These are phyloP conservation scores for Pistacia integerrima DNA, from an alignment of 345 rosid species.

Conservation along the genomic window DNA sequence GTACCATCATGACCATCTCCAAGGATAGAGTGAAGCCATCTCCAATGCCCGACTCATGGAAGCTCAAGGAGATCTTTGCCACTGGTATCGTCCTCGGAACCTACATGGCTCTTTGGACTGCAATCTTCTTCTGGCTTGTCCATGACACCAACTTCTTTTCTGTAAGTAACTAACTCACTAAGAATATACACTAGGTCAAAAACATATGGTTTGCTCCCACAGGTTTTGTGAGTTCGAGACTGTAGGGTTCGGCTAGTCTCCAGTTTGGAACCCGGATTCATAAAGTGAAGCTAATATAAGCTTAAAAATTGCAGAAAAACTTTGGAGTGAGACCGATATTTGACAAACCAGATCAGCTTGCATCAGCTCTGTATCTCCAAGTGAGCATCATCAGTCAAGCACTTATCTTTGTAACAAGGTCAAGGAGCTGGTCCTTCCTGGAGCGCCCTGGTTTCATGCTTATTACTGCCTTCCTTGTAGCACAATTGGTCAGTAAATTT, in stretches of 20 bases:
- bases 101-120: constrained; percentile 65
- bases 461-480: constrained; percentile 51
- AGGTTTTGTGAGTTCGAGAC: too few species aligned
- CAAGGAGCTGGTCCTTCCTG: constrained; percentile 74
- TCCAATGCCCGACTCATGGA: constrained; percentile 82
- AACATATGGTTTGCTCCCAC: too few species aligned
- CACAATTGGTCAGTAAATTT: constrained; percentile 56
- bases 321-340: constrained; percentile 55
- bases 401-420: constrained; percentile 81
- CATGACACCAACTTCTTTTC: constrained; percentile 62
- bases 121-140: constrained; percentile 63
- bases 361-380: constrained; percentile 82
- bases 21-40: constrained; percentile 84
- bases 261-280: too few species aligned
- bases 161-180: constrained; percentile 37
- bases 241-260: too few species aligned
- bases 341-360: constrained; percentile 44
- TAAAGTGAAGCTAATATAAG: too few species aligned
- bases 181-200: too few species aligned
- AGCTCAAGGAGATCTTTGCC: constrained; percentile 72
- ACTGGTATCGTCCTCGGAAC: constrained; percentile 78
- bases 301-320: constrained; percentile 32
- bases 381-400: constrained; percentile 91
- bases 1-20: constrained; percentile 85
- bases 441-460: constrained; percentile 73